Evolutionary conservation across 129 eudicot species (phyloP).

Genomic region (Glebionis coronaria): DNA sequence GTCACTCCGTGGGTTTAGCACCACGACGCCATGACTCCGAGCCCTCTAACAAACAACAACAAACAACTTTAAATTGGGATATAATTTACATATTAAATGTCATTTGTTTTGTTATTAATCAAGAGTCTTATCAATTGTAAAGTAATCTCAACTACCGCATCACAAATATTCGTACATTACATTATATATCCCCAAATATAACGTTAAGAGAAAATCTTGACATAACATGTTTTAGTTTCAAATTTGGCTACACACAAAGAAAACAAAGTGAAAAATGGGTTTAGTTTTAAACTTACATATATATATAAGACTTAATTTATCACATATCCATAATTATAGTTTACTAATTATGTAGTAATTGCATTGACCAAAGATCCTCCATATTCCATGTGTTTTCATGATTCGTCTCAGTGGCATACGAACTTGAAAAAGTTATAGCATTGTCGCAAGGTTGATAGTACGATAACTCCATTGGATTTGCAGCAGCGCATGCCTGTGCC

Average conservation of each 20-base stretch:
- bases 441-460: conserved; percentile 33
- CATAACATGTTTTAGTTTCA: too few species aligned
- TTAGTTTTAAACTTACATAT: not conserved
- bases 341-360: conserved; percentile 52
- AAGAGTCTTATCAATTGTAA: not conserved
- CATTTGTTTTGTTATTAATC: too few species aligned
- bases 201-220: too few species aligned
- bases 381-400: conserved; percentile 61
- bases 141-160: not conserved
- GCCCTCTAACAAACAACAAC: too few species aligned
- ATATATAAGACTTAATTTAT: not conserved
- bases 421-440: conserved; percentile 26
- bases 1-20: too few species aligned
- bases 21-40: too few species aligned
- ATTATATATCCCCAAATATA: too few species aligned
- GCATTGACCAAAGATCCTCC: conserved; percentile 84
- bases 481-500: conserved; percentile 22
- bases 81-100: too few species aligned
- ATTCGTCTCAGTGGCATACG: conserved; percentile 40
- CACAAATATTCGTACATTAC: too few species aligned
- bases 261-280: not conserved
- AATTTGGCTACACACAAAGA: not conserved
- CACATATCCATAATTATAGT: not conserved
- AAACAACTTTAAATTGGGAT: too few species aligned
- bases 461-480: conserved; percentile 34